Conservation (phyloP, 805 yeast species). For the Candida michaelii region DNA sequence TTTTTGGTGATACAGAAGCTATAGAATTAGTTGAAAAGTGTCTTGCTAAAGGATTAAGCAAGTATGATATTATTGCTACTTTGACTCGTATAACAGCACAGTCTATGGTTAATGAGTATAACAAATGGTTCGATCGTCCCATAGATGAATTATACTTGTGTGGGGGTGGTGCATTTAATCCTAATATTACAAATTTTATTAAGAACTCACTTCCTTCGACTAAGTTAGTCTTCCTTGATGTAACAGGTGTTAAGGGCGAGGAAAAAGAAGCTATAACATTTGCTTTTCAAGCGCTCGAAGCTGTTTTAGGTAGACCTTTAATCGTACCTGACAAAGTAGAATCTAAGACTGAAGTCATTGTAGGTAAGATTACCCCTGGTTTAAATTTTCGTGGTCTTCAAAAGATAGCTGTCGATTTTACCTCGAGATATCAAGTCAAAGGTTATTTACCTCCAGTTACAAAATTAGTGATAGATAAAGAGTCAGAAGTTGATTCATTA, state of each 20-base stretch:
- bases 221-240: conserved; percentile 18
- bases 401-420: conserved; percentile 15
- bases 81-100: conserved; percentile 24
- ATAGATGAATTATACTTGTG: conserved; percentile 23
- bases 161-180: conserved; percentile 27
- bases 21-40: conserved; percentile 10
- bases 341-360: conserved; percentile 17
- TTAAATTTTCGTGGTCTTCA: conserved; percentile 20
- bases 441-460: conserved; percentile 13
- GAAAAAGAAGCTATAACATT: conserved; percentile 25
- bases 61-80: conserved; percentile 23
- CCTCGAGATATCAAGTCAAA: conserved; percentile 15
- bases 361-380: conserved; percentile 26
- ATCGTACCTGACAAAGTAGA: conserved; percentile 22
- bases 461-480: conserved; percentile 6
- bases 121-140: conserved; percentile 13
- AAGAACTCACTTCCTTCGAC: conserved; percentile 18
- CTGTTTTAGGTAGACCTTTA: conserved; percentile 21
- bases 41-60: conserved; percentile 15
- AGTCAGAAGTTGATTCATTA: not conserved
- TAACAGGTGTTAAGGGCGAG: conserved; percentile 9
- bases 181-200: conserved; percentile 18
- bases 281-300: conserved; percentile 23
- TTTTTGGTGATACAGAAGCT: conserved; percentile 23
- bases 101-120: conserved; percentile 21